These are phyloP conservation scores for Pseudopithomyces maydicus DNA, from an alignment of 2,329 filamentous ascomycete species.

Conservation along the genomic window DNA sequence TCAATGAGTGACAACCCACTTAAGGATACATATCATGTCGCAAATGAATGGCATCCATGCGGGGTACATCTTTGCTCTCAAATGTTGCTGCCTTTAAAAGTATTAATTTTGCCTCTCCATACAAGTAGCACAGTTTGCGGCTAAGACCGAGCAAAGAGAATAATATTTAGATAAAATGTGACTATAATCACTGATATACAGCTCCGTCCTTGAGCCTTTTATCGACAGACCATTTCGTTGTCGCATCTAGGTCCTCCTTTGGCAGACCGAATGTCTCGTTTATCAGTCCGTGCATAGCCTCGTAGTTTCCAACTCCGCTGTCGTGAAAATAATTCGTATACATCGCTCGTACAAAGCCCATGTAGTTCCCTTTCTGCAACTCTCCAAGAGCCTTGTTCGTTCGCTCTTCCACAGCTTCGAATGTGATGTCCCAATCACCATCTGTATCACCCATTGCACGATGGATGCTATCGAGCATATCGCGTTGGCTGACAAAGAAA, in stretches of 20 bases:
- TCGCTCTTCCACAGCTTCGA: constrained; percentile 55
- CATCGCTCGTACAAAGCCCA: constrained; percentile 52
- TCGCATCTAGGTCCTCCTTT: constrained; percentile 63
- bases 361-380: constrained; percentile 50
- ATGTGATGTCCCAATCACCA: constrained; percentile 62
- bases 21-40: no score
- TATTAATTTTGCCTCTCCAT: no score
- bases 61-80: no score
- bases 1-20: no score
- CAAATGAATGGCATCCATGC: no score
- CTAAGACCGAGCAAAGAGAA: no score
- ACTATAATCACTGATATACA: neutral
- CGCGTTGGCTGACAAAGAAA: constrained; percentile 64
- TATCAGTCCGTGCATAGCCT: constrained; percentile 44
- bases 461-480: constrained; percentile 66
- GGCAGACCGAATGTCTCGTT: constrained; percentile 64
- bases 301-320: constrained; percentile 31
- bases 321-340: constrained; percentile 61
- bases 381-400: constrained; percentile 54
- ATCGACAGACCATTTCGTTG: constrained; percentile 48
- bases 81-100: no score
- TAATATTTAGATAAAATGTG: neutral
- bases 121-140: no score
- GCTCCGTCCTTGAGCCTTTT: constrained; percentile 1
- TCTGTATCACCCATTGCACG: constrained; percentile 62